These are phyloP conservation scores for Lactarius pseudohatsudake DNA, from an alignment of 768 basidiomycete genomes.

Conservation along the genomic window DNA sequence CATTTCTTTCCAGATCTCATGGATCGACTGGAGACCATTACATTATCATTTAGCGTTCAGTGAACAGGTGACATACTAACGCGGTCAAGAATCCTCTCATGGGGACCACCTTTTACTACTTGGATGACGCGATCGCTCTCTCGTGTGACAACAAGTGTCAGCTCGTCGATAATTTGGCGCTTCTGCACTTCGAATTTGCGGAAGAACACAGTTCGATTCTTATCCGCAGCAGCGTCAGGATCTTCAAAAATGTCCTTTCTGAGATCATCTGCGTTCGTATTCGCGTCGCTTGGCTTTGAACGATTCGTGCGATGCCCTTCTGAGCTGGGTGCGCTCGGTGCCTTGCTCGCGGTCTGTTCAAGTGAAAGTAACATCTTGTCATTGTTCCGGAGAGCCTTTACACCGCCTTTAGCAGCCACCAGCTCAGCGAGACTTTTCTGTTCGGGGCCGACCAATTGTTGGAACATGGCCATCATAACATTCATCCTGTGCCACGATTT, in stretches of 20 bases:
- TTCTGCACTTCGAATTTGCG: slow-evolving; percentile 1
- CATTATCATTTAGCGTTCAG: not conserved
- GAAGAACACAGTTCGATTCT: slow-evolving; percentile 24
- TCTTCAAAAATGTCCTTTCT: slow-evolving; percentile 31
- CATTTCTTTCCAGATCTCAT: slow-evolving; percentile 33
- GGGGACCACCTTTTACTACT: slow-evolving; percentile 30
- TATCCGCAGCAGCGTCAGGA: slow-evolving; percentile 29
- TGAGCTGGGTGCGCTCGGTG: not conserved
- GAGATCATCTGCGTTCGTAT: not conserved
- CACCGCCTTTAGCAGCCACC: slow-evolving; percentile 32
- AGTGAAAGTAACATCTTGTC: slow-evolving; percentile 29
- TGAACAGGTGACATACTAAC: not conserved
- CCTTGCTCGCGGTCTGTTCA: slow-evolving; percentile 26
- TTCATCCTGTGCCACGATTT: slow-evolving; percentile 23
- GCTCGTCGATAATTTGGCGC: not conserved
- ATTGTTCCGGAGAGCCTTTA: slow-evolving; percentile 26
- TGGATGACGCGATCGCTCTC: slow-evolving; percentile 24
- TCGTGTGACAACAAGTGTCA: slow-evolving; percentile 20
- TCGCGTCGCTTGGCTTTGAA: not conserved
- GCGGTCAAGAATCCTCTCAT: slow-evolving; percentile 7
- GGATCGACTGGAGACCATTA: not conserved
- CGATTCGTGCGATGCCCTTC: not conserved
- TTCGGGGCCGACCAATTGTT: slow-evolving; percentile 25
- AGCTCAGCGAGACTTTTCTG: slow-evolving; percentile 18
- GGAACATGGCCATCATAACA: slow-evolving; percentile 22